Percentiles rank a stretch among this genome's conserved stretches.
Evolutionary conservation across 352 stramenopile genomes (phyloP).

Genomic region (Nothophytophthora sp.): DNA sequence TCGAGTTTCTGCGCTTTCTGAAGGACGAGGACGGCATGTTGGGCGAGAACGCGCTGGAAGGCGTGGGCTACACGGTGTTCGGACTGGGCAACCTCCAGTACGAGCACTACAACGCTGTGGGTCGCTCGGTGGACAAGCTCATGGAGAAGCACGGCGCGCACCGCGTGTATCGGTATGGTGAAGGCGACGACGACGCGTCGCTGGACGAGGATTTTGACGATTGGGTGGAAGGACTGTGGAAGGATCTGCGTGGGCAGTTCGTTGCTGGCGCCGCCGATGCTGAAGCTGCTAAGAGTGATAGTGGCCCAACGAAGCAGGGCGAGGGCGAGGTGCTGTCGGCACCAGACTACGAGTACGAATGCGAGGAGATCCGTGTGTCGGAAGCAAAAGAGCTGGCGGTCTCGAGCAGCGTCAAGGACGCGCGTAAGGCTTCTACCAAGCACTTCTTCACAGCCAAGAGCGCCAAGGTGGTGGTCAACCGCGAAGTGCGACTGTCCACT

Average conservation of each 20-base stretch:
- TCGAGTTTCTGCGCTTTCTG: conserved; percentile 92
- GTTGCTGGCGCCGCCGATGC: conserved; percentile 31
- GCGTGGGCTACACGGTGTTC: conserved; percentile 95
- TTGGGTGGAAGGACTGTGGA: conserved; percentile 96
- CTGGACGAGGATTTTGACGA: conserved; percentile 94
- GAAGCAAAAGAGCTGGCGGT: conserved; percentile 15
- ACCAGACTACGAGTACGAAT: conserved; percentile 64
- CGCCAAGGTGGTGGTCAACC: conserved; percentile 86
- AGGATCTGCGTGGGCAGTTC: conserved; percentile 62
- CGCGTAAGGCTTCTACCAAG: conserved; percentile 81
- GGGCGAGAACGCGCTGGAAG: conserved; percentile 32
- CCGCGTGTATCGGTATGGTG: conserved; percentile 88
- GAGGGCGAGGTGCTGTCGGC: conserved; percentile 22
- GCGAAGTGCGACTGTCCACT: conserved; percentile 87
- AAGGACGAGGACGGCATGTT: conserved; percentile 61
- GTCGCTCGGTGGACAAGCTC: conserved; percentile 89
- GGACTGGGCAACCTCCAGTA: conserved; percentile 98
- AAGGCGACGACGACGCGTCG: conserved; percentile 97
- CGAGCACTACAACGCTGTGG: conserved; percentile 98
- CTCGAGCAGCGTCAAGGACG: conserved; percentile 12
- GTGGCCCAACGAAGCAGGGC: not conserved
- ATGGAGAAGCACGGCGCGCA: conserved; percentile 87
- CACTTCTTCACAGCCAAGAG: conserved; percentile 90
- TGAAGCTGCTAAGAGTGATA: conserved; percentile 15
- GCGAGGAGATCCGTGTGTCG: conserved; percentile 40